These are phyloP conservation scores for Spiraea crenata DNA, from an alignment of 331 rosid species.

Conservation along the genomic window DNA sequence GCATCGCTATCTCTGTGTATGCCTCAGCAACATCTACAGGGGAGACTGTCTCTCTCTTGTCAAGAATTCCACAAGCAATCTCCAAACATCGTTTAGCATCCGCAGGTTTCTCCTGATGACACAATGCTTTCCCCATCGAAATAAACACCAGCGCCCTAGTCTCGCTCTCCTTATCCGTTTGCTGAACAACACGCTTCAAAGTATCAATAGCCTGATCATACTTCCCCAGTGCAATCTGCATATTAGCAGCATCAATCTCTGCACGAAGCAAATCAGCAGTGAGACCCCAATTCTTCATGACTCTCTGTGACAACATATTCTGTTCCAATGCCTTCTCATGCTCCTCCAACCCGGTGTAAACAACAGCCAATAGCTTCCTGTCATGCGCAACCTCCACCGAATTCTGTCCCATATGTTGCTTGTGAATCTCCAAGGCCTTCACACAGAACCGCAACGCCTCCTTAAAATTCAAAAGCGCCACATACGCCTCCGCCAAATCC, in stretches of 20 bases:
- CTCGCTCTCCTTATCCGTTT: constrained; percentile 66
- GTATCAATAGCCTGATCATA: constrained; percentile 73
- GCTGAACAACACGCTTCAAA: constrained; percentile 58
- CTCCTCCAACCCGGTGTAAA: constrained; percentile 80
- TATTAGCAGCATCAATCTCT: constrained; percentile 84
- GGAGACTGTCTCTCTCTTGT: constrained; percentile 53
- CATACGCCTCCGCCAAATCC: constrained; percentile 77
- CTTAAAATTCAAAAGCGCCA: constrained; percentile 68
- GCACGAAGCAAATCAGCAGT: constrained; percentile 67
- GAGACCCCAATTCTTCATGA: constrained; percentile 85
- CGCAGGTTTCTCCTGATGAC: constrained; percentile 62
- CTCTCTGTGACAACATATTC: constrained; percentile 64
- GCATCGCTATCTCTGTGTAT: constrained; percentile 82
- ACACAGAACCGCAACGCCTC: constrained; percentile 64
- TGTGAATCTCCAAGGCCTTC: constrained; percentile 84
- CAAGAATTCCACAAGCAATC: constrained; percentile 77
- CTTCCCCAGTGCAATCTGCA: constrained; percentile 81
- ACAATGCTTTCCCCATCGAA: constrained; percentile 83
- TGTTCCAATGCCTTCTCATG: constrained; percentile 89
- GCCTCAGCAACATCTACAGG: constrained; percentile 85
- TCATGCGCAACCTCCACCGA: constrained; percentile 86
- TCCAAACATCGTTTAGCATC: constrained; percentile 76
- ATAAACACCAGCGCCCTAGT: constrained; percentile 72
- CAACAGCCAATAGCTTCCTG: constrained; percentile 76
- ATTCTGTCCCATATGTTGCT: constrained; percentile 56